Conservation (phyloP, 495 filamentous ascomycete species). For the Tuber umbilicatum region DNA sequence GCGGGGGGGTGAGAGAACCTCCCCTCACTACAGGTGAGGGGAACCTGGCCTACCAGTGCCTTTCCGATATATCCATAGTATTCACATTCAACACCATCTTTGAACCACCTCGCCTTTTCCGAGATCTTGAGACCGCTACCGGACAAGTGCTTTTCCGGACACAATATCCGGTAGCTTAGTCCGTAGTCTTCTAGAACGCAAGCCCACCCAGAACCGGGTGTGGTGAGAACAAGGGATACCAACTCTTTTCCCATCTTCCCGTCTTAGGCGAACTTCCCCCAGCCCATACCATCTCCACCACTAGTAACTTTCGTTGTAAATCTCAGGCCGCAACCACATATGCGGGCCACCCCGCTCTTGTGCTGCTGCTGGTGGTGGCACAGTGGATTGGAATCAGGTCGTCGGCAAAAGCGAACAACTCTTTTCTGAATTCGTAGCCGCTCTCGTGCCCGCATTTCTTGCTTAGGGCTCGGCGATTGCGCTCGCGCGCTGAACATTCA, state of each 20-base stretch:
- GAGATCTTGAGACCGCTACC: slow-evolving; percentile 73
- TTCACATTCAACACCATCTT: slow-evolving; percentile 72
- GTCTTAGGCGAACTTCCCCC: slow-evolving; percentile 77
- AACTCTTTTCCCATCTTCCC: slow-evolving; percentile 68
- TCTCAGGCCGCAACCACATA: slow-evolving; percentile 96
- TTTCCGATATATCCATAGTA: slow-evolving; percentile 60
- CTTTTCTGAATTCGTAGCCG: slow-evolving; percentile 73
- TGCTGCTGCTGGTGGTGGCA: too few relatives aligned
- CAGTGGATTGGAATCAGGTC: slow-evolving; percentile 48
- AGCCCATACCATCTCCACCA: slow-evolving; percentile 90
- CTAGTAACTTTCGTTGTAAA: slow-evolving; percentile 61
- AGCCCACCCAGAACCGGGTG: neutral
- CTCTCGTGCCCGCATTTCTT: slow-evolving; percentile 72
- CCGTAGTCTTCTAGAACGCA: neutral
- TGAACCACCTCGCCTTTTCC: slow-evolving; percentile 60
- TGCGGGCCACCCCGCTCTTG: too few relatives aligned
- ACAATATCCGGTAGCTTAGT: neutral
- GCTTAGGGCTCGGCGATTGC: slow-evolving; percentile 61
- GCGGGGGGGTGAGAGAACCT: neutral
- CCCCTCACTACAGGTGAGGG: neutral
- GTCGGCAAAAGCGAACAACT: slow-evolving; percentile 70
- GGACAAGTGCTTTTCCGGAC: slow-evolving; percentile 63
- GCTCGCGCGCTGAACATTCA: slow-evolving; percentile 64
- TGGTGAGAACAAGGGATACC: neutral
- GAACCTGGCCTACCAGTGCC: slow-evolving; percentile 58